A percentile compares a stretch with the other conserved stretches of the same genome.
Conservation (phyloP, 768 basidiomycete genomes). For the Amanita subjunquillea region DNA sequence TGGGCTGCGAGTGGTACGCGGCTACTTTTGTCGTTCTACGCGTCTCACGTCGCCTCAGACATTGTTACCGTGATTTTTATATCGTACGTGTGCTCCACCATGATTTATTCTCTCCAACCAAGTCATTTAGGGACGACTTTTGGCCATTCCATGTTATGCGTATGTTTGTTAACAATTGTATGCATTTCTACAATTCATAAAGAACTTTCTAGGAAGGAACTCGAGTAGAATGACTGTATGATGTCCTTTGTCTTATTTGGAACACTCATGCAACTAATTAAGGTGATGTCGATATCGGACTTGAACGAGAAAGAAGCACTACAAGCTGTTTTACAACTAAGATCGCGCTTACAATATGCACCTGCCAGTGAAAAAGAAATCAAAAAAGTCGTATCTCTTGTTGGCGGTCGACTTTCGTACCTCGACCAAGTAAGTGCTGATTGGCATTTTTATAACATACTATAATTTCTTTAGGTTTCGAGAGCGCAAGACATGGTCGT, state of each 20-base stretch:
- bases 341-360: slow-evolving; percentile 26
- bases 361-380: slow-evolving; percentile 22
- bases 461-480: slow-evolving; percentile 28
- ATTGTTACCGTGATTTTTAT: slow-evolving; percentile 74
- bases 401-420: slow-evolving; percentile 78
- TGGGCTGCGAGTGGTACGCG: slow-evolving; percentile 69
- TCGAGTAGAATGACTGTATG: slow-evolving; percentile 68
- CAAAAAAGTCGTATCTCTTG: slow-evolving; percentile 40
- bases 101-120: slow-evolving; percentile 10
- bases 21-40: slow-evolving; percentile 11
- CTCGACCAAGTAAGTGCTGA: slow-evolving; percentile 39
- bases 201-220: slow-evolving; percentile 39
- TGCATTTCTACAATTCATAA: not conserved
- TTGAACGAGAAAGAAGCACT: slow-evolving; percentile 49
- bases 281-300: slow-evolving; percentile 69
- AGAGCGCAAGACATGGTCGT: slow-evolving; percentile 49
- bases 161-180: slow-evolving; percentile 15
- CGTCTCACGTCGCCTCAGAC: slow-evolving; percentile 24
- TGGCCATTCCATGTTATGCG: slow-evolving; percentile 69
- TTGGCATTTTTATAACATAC: not conserved
- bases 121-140: slow-evolving; percentile 61
- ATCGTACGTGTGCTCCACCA: slow-evolving; percentile 33
- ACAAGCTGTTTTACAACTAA: slow-evolving; percentile 44
- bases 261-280: not conserved
- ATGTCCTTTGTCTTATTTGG: not conserved